phyloP scores from a whole-genome alignment of 257 asterid species.

The Paulownia fortunei region DNA sequence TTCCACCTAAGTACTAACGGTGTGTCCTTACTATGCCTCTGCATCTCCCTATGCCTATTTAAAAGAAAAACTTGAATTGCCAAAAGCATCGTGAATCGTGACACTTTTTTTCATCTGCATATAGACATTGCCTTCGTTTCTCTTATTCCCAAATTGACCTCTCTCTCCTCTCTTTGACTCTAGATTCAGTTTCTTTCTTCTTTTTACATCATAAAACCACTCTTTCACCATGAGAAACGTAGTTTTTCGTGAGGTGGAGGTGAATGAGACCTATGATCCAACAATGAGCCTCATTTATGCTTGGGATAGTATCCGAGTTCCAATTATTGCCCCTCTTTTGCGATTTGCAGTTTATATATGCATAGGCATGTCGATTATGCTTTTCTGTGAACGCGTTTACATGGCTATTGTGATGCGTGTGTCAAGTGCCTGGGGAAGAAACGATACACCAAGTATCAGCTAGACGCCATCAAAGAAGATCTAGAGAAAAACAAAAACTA shows the following conservation, averaged over 20 bases:
- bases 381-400: conserved; percentile 77
- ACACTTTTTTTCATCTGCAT: conserved; percentile 39
- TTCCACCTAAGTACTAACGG: conserved; percentile 45
- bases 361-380: conserved; percentile 85
- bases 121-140: conserved; percentile 28
- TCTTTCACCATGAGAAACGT: conserved; percentile 64
- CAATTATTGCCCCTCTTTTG: conserved; percentile 67
- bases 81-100: conserved; percentile 24
- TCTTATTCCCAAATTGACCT: conserved; percentile 37
- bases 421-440: conserved; percentile 74
- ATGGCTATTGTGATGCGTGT: conserved; percentile 75
- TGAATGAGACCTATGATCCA: conserved; percentile 56
- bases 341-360: conserved; percentile 62
- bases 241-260: conserved; percentile 39
- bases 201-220: conserved; percentile 20
- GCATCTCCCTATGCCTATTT: conserved; percentile 44
- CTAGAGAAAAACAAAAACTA: conserved; percentile 57
- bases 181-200: conserved; percentile 22
- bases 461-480: conserved; percentile 71
- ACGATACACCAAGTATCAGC: conserved; percentile 79
- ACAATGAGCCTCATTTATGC: conserved; percentile 46
- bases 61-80: conserved; percentile 40
- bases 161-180: conserved; percentile 22
- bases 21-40: conserved; percentile 31
- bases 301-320: conserved; percentile 74